Evolutionary conservation across 2,329 filamentous ascomycete genomes (phyloP).

Genomic region (Fusarium sororula): DNA sequence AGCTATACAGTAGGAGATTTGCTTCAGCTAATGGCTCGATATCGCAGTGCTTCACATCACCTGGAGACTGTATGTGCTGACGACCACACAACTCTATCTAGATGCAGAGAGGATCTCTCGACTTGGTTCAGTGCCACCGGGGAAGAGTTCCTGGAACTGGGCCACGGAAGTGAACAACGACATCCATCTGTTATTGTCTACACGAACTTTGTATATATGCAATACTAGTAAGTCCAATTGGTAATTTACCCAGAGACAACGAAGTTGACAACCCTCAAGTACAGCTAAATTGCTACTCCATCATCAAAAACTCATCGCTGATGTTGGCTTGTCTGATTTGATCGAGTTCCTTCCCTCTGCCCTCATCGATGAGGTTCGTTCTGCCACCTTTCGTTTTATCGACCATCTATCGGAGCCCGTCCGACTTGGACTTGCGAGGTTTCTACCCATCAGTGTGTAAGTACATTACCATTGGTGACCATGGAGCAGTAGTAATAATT

Average conservation of each 20-base stretch:
- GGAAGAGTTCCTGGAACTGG: neutral
- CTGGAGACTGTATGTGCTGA: neutral
- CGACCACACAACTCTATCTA: neutral
- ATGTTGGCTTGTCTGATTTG: neutral
- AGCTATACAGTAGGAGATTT: neutral
- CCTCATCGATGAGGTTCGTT: neutral
- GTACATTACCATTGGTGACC: neutral
- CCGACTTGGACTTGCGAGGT: neutral
- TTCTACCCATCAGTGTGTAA: neutral
- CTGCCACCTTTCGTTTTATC: neutral
- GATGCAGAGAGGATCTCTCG: neutral
- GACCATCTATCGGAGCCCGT: neutral
- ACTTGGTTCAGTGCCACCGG: neutral
- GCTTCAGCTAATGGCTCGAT: neutral
- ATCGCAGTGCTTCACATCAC: neutral
- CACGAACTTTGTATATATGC: neutral
- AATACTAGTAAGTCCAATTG: neutral
- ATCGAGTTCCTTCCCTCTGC: neutral
- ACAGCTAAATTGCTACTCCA: neutral
- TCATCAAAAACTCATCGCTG: neutral
- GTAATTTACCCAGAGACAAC: rapidly evolving
- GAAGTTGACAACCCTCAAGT: neutral
- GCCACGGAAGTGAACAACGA: neutral
- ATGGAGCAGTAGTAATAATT: neutral
- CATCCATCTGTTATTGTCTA: neutral